Conservation (phyloP, 2,329 filamentous ascomycete species). For the Diaporthe sp. region DNA sequence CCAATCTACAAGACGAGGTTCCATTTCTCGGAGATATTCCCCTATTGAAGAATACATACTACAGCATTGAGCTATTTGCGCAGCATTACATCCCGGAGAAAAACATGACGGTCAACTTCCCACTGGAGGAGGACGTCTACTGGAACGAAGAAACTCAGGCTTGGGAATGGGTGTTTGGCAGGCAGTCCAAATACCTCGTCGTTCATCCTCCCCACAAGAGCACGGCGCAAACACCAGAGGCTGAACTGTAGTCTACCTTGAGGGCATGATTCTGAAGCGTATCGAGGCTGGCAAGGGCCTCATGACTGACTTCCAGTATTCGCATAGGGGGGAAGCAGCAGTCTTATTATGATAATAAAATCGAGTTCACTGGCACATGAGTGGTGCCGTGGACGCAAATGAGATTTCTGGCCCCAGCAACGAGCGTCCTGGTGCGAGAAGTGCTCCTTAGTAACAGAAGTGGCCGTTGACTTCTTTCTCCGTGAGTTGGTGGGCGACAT, state of each 20-base stretch:
- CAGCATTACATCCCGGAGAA: constrained; percentile 61
- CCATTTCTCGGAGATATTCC: constrained; percentile 62
- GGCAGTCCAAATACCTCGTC: constrained; percentile 61
- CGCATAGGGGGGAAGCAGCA: no score
- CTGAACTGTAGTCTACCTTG: not conserved
- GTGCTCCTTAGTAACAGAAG: not conserved
- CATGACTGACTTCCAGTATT: no score
- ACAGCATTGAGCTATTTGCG: constrained; percentile 65
- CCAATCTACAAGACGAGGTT: constrained; percentile 63
- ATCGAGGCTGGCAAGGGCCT: not conserved
- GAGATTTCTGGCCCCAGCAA: not conserved
- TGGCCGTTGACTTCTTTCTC: not conserved
- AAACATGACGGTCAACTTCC: constrained; percentile 61
- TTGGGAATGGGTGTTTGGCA: constrained; percentile 65
- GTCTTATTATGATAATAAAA: not conserved
- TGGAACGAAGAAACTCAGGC: constrained; percentile 55
- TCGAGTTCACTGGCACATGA: not conserved
- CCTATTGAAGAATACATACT: constrained; percentile 61
- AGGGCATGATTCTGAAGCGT: not conserved
- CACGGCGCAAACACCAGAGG: not conserved
- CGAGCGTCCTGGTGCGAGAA: not conserved
- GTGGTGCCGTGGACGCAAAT: not conserved
- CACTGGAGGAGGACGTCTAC: constrained; percentile 65
- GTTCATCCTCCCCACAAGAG: constrained; percentile 43
- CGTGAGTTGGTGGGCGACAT: not conserved